Conservation (phyloP, 148 eudicot genomes). For the Spergularia marina region DNA sequence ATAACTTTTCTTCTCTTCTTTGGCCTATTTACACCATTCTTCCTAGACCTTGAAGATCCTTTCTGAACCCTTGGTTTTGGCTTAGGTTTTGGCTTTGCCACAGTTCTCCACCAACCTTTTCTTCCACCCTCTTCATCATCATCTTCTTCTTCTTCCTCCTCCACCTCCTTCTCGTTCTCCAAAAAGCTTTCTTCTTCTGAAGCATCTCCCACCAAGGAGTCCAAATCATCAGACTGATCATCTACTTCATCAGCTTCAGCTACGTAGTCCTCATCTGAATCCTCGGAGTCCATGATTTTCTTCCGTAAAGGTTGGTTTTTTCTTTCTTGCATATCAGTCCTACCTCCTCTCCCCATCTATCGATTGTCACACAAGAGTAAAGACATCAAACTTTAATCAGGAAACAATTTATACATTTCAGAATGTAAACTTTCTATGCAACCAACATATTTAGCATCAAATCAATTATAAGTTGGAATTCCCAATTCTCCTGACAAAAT, state of each 20-base stretch:
- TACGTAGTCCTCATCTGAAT: conserved; percentile 88
- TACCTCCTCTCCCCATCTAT: conserved; percentile 70
- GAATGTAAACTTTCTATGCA: background rate
- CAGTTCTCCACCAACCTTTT: conserved; percentile 34
- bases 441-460: conserved; percentile 19
- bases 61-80: conserved; percentile 33
- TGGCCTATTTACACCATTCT: conserved; percentile 26
- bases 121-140: conserved; percentile 26
- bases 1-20: conserved; percentile 40
- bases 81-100: conserved; percentile 25
- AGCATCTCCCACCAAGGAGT: conserved; percentile 65
- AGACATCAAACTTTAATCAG: conserved; percentile 10
- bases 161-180: conserved; percentile 40
- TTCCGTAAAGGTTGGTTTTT: conserved; percentile 31
- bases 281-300: conserved; percentile 56
- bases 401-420: background rate
- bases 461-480: conserved; percentile 15
- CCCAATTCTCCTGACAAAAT: conserved; percentile 1
- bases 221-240: conserved; percentile 69
- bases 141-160: conserved; percentile 46
- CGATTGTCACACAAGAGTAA: conserved; percentile 16
- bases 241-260: conserved; percentile 64
- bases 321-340: conserved; percentile 36
- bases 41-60: conserved; percentile 24
- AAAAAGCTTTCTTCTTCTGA: conserved; percentile 61